These are phyloP conservation scores for Didymella pomorum DNA, from an alignment of 2,329 filamentous ascomycete genomes.

Conservation along the genomic window DNA sequence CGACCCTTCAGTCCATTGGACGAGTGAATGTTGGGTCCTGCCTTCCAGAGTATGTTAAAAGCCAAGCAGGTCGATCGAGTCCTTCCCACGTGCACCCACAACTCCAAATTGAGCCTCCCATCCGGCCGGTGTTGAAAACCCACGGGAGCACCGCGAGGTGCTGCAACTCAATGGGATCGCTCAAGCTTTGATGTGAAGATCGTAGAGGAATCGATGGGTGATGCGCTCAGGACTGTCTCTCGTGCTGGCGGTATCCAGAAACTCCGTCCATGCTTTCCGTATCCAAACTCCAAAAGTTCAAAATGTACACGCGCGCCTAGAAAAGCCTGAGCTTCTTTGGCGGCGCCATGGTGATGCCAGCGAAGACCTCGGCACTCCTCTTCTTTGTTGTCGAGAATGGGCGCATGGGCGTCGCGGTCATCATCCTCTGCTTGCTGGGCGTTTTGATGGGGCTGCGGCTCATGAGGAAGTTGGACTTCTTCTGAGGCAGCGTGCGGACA, in stretches of 20 bases:
- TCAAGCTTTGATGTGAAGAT: conserved; percentile 26
- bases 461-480: conserved; percentile 36
- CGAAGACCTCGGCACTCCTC: conserved; percentile 28
- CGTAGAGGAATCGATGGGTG: background rate
- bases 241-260: background rate
- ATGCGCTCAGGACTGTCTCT: background rate
- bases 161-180: conserved; percentile 28
- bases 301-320: conserved; percentile 14
- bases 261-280: conserved; percentile 10
- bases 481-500: conserved; percentile 47
- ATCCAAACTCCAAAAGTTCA: conserved; percentile 13
- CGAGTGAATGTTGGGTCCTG: conserved; percentile 12
- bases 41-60: background rate
- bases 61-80: background rate
- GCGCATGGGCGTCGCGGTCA: conserved; percentile 36
- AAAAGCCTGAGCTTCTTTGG: conserved; percentile 40
- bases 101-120: conserved; percentile 6
- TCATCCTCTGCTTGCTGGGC: conserved; percentile 59
- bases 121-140: conserved; percentile 29
- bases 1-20: conserved; percentile 18
- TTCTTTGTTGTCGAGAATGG: conserved; percentile 36
- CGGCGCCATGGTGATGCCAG: conserved; percentile 30
- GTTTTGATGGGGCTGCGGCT: conserved; percentile 59
- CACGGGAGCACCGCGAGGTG: conserved; percentile 32
- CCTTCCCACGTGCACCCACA: background rate